A percentile compares a stretch with the other conserved stretches of the same genome.
phyloP scores from a whole-genome alignment of 345 rosid genomes.

The Rhodamnia argentea region DNA sequence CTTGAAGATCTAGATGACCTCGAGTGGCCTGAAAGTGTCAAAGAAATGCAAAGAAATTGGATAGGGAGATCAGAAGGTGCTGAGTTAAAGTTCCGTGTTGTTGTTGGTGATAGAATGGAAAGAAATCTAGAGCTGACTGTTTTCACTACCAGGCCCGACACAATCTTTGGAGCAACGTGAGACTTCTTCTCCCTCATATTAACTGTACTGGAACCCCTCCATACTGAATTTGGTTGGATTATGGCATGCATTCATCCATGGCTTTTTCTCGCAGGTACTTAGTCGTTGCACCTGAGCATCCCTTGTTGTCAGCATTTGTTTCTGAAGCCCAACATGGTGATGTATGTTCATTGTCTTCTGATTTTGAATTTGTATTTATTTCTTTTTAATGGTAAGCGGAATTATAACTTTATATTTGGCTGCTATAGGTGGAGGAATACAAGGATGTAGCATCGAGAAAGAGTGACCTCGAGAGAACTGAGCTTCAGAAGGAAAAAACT shows the following conservation, averaged over 20 bases:
- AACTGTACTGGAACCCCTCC: not conserved
- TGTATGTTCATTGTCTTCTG: slow-evolving; percentile 20
- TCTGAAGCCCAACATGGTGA: slow-evolving; percentile 33
- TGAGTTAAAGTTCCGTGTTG: slow-evolving; percentile 52
- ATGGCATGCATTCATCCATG: slow-evolving; percentile 1
- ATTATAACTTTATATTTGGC: not conserved
- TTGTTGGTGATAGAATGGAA: slow-evolving; percentile 42
- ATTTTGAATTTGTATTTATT: not conserved
- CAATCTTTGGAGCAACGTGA: slow-evolving; percentile 92
- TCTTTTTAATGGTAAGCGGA: not conserved
- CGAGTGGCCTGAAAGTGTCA: slow-evolving; percentile 89
- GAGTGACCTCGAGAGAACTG: slow-evolving; percentile 96
- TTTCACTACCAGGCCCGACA: slow-evolving; percentile 88
- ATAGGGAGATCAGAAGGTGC: slow-evolving; percentile 94
- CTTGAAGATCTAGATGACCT: slow-evolving; percentile 86
- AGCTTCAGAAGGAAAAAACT: slow-evolving; percentile 90
- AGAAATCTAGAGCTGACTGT: slow-evolving; percentile 46
- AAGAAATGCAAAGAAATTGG: slow-evolving; percentile 97
- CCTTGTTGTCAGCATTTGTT: slow-evolving; percentile 40
- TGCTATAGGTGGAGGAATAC: slow-evolving; percentile 74
- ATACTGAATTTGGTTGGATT: slow-evolving; percentile 2
- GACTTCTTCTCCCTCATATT: not conserved
- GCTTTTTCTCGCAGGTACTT: slow-evolving; percentile 46
- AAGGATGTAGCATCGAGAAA: slow-evolving; percentile 60
- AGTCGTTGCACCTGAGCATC: slow-evolving; percentile 92